Evolutionary conservation across 1,284 basidiomycete genomes (phyloP).

Genomic region (Abortiporus biennis): DNA sequence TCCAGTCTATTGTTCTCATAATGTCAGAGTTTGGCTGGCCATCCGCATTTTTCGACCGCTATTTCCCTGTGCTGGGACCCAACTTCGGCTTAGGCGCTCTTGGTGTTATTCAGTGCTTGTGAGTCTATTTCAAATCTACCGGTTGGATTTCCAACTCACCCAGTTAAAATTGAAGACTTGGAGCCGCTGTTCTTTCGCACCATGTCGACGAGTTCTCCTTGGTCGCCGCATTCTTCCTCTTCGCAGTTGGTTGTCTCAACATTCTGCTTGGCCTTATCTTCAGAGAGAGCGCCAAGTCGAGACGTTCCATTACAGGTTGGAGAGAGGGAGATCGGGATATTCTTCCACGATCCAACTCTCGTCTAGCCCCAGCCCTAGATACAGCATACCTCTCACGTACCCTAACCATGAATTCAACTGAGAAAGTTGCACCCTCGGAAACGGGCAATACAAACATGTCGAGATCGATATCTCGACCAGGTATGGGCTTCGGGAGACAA

Average conservation of each 20-base stretch:
- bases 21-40: conserved; percentile 69
- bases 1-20: conserved; percentile 69
- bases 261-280: conserved; percentile 72
- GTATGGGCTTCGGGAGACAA: conserved; percentile 73
- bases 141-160: conserved; percentile 1
- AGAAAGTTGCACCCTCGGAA: conserved; percentile 20
- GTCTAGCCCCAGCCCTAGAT: conserved; percentile 9
- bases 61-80: conserved; percentile 82
- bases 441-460: conserved; percentile 22
- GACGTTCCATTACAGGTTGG: conserved; percentile 60
- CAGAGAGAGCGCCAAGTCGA: conserved; percentile 54
- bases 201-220: conserved; percentile 75
- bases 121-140: conserved; percentile 17
- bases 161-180: conserved; percentile 39
- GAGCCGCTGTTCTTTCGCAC: conserved; percentile 77
- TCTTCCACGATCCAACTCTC: conserved; percentile 48
- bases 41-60: conserved; percentile 63
- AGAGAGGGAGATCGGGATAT: conserved; percentile 46
- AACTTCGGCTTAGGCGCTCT: conserved; percentile 78
- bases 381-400: conserved; percentile 25
- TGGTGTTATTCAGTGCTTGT: conserved; percentile 80
- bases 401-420: conserved; percentile 23
- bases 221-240: conserved; percentile 83
- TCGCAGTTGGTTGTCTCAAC: conserved; percentile 80
- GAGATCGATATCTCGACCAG: conserved; percentile 30